A percentile compares a stretch with the other conserved stretches of the same genome.
Evolutionary conservation across 345 rosid genomes (phyloP).

Genomic region (Sisymbrium irio): DNA sequence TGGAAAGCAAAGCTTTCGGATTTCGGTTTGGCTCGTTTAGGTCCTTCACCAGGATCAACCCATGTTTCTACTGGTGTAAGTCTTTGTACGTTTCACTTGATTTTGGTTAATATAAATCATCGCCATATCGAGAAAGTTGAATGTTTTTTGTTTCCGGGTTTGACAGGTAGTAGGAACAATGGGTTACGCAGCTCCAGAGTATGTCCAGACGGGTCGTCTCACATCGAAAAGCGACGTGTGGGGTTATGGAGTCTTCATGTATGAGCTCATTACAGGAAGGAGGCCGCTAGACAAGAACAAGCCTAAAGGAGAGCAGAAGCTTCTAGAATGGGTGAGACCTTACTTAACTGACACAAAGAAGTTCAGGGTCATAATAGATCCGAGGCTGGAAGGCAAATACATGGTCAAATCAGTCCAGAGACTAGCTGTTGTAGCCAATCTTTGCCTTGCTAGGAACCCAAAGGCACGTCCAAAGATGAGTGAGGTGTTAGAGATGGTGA

Average conservation of each 20-base stretch:
- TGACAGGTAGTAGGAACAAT: constrained; percentile 84
- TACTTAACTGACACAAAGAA: constrained; percentile 52
- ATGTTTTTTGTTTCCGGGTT: not conserved
- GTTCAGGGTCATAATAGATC: constrained; percentile 61
- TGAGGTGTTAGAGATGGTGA: constrained; percentile 75
- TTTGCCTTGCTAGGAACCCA: constrained; percentile 62
- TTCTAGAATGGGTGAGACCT: constrained; percentile 85
- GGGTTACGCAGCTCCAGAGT: constrained; percentile 95
- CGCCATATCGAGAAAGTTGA: constrained; percentile 34
- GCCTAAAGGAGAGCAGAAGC: constrained; percentile 83
- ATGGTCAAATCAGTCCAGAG: constrained; percentile 46
- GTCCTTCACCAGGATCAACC: constrained; percentile 79
- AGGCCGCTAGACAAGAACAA: constrained; percentile 73
- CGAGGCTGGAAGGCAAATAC: constrained; percentile 56
- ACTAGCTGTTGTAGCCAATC: constrained; percentile 68
- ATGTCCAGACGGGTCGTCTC: constrained; percentile 77
- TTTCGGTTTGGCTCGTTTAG: constrained; percentile 93
- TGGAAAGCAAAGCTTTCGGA: constrained; percentile 96
- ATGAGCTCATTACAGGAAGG: constrained; percentile 86
- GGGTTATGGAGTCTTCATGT: constrained; percentile 92
- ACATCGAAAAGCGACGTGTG: constrained; percentile 85
- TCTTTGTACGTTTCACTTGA: not conserved
- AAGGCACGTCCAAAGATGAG: constrained; percentile 90
- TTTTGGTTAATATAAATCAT: constrained; percentile 30
- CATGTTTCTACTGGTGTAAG: constrained; percentile 92